phyloP scores from a whole-genome alignment of 108 stramenopile species.

The Bacterosira constricta region DNA sequence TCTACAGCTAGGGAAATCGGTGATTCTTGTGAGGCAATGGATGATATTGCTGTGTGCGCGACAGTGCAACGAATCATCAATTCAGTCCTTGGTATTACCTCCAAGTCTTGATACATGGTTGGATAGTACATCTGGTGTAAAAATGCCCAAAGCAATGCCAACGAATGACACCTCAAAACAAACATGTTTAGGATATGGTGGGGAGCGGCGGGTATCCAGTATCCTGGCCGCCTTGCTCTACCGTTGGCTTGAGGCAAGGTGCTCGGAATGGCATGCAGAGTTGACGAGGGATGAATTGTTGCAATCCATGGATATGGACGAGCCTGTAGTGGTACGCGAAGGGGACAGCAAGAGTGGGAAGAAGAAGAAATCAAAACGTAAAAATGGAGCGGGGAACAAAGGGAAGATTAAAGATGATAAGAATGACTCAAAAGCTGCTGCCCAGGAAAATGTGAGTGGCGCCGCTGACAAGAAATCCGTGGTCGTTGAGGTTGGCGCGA shows the following conservation, averaged over 20 bases:
- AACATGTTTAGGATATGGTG: constrained; percentile 44
- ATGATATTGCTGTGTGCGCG: constrained; percentile 31
- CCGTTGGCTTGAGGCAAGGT: constrained; percentile 65
- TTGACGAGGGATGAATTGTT: constrained; percentile 69
- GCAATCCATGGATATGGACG: constrained; percentile 31
- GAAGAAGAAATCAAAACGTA: constrained; percentile 45
- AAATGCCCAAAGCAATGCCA: not conserved
- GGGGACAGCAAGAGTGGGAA: constrained; percentile 27
- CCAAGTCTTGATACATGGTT: constrained; percentile 26
- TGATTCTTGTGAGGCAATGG: constrained; percentile 27
- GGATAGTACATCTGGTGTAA: constrained; percentile 9
- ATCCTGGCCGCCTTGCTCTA: constrained; percentile 65
- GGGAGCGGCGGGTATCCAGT: constrained; percentile 57
- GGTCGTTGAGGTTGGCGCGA: no score
- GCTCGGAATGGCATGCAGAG: constrained; percentile 81
- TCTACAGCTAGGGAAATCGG: constrained; percentile 18
- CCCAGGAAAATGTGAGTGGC: not conserved
- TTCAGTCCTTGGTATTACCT: constrained; percentile 9
- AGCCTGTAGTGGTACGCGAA: not conserved
- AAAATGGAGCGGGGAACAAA: constrained; percentile 19
- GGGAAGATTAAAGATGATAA: constrained; percentile 47
- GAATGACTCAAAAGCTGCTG: constrained; percentile 15
- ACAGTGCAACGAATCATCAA: constrained; percentile 6
- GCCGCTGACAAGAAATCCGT: not conserved
- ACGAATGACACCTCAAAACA: not conserved